A percentile compares a stretch with the other conserved stretches of the same genome.
Evolutionary conservation across 768 basidiomycete species (phyloP).

Genomic region (Imleria badia): DNA sequence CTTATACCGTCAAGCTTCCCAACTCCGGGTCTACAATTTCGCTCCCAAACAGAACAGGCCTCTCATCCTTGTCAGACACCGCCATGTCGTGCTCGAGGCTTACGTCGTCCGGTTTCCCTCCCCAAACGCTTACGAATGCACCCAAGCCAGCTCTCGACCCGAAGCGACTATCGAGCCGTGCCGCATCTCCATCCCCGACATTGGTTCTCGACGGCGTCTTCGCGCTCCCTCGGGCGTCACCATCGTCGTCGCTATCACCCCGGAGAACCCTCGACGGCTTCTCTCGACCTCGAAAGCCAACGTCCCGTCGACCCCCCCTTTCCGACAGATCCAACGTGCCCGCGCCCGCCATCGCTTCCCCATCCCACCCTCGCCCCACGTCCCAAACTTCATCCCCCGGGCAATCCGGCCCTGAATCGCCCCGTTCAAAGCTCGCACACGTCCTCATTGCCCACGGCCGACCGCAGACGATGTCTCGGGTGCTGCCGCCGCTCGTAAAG

Average conservation of each 20-base stretch:
- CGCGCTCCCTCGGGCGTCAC: conserved; percentile 4
- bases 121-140: background rate
- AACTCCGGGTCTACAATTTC: background rate
- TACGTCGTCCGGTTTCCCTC: background rate
- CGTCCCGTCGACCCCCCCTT: background rate
- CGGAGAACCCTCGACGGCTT: background rate
- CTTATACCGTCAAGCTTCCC: conserved; percentile 21
- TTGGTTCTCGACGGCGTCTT: conserved; percentile 24
- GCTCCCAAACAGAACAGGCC: background rate
- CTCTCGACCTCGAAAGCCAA: conserved; percentile 2
- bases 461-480: background rate
- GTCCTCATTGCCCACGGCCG: conserved; percentile 9
- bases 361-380: background rate
- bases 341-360: background rate
- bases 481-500: background rate
- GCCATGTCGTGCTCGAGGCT: background rate
- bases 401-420: conserved; percentile 4
- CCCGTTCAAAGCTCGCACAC: conserved; percentile 22
- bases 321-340: background rate
- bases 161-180: background rate
- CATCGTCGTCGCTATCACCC: background rate
- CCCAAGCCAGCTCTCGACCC: background rate
- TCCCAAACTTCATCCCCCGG: background rate
- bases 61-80: background rate
- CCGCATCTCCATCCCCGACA: conserved; percentile 13